Conservation (phyloP, 1,284 basidiomycete species). For the Afroboletus lepidellus region DNA sequence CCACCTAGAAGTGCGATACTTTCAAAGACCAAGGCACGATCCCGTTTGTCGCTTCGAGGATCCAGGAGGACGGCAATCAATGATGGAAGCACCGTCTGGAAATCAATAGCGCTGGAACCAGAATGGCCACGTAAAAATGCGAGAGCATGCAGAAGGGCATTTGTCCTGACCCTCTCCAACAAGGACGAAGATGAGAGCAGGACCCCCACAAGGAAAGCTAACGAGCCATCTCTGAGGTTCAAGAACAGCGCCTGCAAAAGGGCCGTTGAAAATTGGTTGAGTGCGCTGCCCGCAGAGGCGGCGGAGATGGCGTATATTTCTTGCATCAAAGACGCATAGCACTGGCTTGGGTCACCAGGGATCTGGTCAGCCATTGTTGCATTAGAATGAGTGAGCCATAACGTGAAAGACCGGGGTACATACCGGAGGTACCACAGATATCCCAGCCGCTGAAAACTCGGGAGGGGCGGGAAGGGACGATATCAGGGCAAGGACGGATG, state of each 20-base stretch:
- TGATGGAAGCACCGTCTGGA: constrained; percentile 84
- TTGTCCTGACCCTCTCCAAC: constrained; percentile 39
- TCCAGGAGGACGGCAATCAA: constrained; percentile 68
- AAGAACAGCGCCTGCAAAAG: constrained; percentile 69
- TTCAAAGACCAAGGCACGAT: constrained; percentile 65
- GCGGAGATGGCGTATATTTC: constrained; percentile 66
- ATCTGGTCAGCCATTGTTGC: constrained; percentile 11
- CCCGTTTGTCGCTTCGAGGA: constrained; percentile 53
- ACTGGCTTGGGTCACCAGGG: constrained; percentile 31
- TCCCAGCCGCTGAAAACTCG: constrained; percentile 43
- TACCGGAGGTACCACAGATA: constrained; percentile 22
- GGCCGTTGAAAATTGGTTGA: constrained; percentile 47
- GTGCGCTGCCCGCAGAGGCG: constrained; percentile 38
- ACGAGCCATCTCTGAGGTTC: constrained; percentile 64
- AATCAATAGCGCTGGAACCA: constrained; percentile 64
- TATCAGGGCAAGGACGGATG: constrained; percentile 50
- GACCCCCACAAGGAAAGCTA: constrained; percentile 83
- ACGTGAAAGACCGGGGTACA: background rate
- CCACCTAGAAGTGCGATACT: constrained; percentile 54
- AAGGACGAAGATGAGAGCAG: constrained; percentile 40
- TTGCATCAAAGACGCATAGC: constrained; percentile 57
- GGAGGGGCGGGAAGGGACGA: constrained; percentile 46
- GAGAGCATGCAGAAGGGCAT: constrained; percentile 60
- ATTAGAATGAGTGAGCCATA: background rate
- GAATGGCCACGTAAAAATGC: constrained; percentile 79